phyloP scores from a whole-genome alignment of 2,329 filamentous ascomycete genomes.

The Calonectria leucothoes region DNA sequence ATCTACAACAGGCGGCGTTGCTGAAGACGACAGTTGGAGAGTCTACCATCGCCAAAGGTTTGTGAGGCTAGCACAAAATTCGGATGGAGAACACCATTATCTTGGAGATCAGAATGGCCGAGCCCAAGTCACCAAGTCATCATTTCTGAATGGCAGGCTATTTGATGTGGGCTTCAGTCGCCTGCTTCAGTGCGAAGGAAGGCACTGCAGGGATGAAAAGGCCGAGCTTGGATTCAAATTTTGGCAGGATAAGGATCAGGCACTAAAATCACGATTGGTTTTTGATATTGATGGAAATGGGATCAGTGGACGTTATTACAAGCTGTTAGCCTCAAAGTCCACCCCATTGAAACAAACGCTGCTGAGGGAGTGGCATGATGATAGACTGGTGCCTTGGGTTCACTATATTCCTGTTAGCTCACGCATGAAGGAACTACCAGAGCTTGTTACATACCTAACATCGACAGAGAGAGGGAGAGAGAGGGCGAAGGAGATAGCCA shows the following conservation, averaged over 20 bases:
- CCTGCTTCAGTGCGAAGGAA: not conserved
- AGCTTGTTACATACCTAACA: not conserved
- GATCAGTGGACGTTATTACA: not conserved
- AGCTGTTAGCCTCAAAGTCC: not conserved
- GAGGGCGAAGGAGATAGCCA: not conserved
- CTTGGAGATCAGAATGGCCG: not conserved
- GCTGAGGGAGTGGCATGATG: not conserved
- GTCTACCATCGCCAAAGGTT: not conserved
- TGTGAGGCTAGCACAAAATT: not conserved
- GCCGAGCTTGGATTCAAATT: not conserved
- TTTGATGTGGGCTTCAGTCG: not conserved
- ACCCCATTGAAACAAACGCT: not conserved
- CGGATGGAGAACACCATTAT: not conserved
- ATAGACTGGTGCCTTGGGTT: not conserved
- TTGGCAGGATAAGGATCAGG: not conserved
- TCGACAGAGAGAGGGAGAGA: not conserved
- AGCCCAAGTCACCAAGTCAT: not conserved
- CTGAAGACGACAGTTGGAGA: not conserved
- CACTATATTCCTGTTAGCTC: not conserved
- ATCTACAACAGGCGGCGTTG: not conserved
- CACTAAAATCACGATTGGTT: not conserved
- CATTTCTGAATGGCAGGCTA: not conserved
- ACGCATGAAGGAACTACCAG: not conserved
- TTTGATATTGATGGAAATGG: not conserved
- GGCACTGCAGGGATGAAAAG: not conserved